Evolutionary conservation across 2,329 filamentous ascomycete species (phyloP).

Genomic region (Dendryphion nanum): DNA sequence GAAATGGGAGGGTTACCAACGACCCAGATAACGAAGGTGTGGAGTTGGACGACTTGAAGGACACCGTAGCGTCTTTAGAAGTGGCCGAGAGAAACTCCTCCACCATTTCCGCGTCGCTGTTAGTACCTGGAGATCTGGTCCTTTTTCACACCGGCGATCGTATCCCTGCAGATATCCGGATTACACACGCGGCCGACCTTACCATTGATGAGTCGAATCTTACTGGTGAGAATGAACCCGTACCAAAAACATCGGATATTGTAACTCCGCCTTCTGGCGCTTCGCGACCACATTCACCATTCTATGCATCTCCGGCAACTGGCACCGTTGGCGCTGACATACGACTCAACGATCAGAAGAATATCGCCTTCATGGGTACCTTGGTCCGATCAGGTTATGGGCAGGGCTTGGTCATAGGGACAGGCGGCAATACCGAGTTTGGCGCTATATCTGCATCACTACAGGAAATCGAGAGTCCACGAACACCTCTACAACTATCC

Average conservation of each 20-base stretch:
- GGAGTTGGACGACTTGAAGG: constrained; percentile 51
- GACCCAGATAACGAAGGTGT: constrained; percentile 28
- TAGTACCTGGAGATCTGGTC: constrained; percentile 91
- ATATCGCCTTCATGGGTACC: constrained; percentile 98
- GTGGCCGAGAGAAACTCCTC: constrained; percentile 70
- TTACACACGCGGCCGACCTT: constrained; percentile 84
- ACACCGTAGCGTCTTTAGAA: constrained; percentile 60
- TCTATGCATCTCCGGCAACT: constrained; percentile 58
- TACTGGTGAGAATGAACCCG: constrained; percentile 94
- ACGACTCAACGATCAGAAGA: constrained; percentile 71
- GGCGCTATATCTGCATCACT: constrained; percentile 93
- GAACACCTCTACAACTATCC: constrained; percentile 88
- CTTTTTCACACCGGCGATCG: constrained; percentile 94
- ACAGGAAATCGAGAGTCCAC: constrained; percentile 90
- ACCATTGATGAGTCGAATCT: constrained; percentile 96
- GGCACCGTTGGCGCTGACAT: constrained; percentile 64
- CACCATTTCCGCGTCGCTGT: constrained; percentile 80
- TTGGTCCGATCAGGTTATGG: constrained; percentile 92
- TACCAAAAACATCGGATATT: constrained; percentile 71
- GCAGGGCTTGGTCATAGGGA: constrained; percentile 95
- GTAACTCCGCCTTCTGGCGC: constrained; percentile 43
- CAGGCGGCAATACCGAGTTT: constrained; percentile 90
- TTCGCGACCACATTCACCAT: constrained; percentile 53
- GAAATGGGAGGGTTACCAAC: constrained; percentile 17
- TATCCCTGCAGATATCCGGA: constrained; percentile 92